phyloP scores from a whole-genome alignment of 169 alveolate species.

The Condylostoma magnum region DNA sequence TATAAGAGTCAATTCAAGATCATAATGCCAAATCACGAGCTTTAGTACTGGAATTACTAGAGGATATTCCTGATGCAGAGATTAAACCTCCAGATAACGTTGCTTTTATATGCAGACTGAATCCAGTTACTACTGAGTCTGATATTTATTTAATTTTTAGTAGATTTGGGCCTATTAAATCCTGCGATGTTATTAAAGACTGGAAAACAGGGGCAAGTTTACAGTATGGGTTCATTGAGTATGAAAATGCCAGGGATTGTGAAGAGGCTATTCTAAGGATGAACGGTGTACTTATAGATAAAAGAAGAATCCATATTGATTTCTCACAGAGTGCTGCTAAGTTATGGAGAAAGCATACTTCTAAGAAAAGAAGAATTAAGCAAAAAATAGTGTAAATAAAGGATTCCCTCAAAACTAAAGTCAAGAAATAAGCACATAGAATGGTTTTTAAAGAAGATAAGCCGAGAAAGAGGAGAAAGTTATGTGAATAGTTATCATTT shows the following conservation, averaged over 20 bases:
- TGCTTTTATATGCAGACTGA: slow-evolving; percentile 96
- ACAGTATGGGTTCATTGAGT: slow-evolving; percentile 98
- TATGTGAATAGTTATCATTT: too few relatives aligned
- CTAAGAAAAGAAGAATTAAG: too few relatives aligned
- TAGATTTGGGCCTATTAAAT: slow-evolving; percentile 93
- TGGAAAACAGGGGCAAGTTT: slow-evolving; percentile 97
- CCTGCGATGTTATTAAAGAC: slow-evolving; percentile 96
- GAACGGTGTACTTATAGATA: slow-evolving; percentile 97
- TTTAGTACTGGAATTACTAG: slow-evolving; percentile 94
- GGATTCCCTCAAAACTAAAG: too few relatives aligned
- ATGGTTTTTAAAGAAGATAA: too few relatives aligned
- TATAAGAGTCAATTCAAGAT: slow-evolving; percentile 79
- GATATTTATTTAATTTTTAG: slow-evolving; percentile 95
- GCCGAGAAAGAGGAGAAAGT: too few relatives aligned
- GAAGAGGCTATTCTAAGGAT: slow-evolving; percentile 96
- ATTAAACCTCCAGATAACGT: slow-evolving; percentile 98
- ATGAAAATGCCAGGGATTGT: slow-evolving; percentile 93
- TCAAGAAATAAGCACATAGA: too few relatives aligned
- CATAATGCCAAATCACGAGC: slow-evolving; percentile 94
- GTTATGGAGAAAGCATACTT: slow-evolving; percentile 50
- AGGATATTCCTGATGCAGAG: slow-evolving; percentile 99
- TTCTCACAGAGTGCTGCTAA: slow-evolving; percentile 86
- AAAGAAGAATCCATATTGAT: slow-evolving; percentile 90
- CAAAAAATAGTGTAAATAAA: too few relatives aligned
- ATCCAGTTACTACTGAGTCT: slow-evolving; percentile 96